These are phyloP conservation scores for Sporothrix humicola DNA, from an alignment of 2,329 filamentous ascomycete species.

Conservation along the genomic window DNA sequence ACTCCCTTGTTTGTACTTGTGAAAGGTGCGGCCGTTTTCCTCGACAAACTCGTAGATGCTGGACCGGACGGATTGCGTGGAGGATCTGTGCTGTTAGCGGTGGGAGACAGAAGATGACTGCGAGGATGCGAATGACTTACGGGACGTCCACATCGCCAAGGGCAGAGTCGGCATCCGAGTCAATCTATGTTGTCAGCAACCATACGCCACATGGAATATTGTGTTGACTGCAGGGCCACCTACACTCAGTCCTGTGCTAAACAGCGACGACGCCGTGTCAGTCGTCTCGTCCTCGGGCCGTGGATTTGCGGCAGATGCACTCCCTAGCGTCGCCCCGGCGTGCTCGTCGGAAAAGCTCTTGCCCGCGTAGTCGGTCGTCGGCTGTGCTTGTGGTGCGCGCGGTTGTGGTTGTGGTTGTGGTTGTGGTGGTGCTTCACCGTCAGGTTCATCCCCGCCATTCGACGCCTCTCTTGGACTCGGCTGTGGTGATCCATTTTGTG, in stretches of 20 bases:
- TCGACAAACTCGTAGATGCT: constrained; percentile 39
- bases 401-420: neutral
- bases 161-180: constrained; percentile 33
- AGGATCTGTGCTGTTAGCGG: constrained; percentile 23
- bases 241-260: constrained; percentile 37
- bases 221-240: no score
- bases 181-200: constrained; percentile 25
- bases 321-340: neutral
- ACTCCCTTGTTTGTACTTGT: constrained; percentile 38
- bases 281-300: constrained; percentile 17
- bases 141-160: constrained; percentile 32
- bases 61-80: constrained; percentile 34
- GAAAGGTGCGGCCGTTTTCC: constrained; percentile 38
- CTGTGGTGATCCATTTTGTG: neutral
- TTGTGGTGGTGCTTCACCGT: neutral
- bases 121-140: neutral
- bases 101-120: no score
- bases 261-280: constrained; percentile 33
- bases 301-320: neutral
- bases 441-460: neutral
- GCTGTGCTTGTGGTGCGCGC: neutral
- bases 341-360: constrained; percentile 20
- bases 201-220: no score
- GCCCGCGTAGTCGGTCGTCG: neutral
- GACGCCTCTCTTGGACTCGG: neutral